Percentiles rank a stretch among this genome's conserved stretches.
These are phyloP conservation scores for Blastobotrys arbuscula DNA, from an alignment of 1,139 yeast genomes.

Conservation along the genomic window DNA sequence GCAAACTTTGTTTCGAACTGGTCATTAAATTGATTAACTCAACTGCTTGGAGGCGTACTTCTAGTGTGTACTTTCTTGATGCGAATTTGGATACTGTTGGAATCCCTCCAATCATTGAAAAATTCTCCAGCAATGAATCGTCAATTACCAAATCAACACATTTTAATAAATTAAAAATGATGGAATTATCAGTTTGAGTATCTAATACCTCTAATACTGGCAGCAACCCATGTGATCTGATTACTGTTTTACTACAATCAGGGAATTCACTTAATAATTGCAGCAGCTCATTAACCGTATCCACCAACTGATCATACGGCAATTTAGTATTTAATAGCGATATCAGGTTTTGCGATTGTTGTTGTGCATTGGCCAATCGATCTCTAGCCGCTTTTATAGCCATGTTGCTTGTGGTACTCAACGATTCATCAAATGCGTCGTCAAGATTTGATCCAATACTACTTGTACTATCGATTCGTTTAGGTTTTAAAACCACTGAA, in stretches of 20 bases:
- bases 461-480: neutral
- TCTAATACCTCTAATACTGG: slow-evolving; percentile 47
- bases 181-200: slow-evolving; percentile 30
- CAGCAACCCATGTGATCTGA: slow-evolving; percentile 47
- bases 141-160: slow-evolving; percentile 41
- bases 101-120: slow-evolving; percentile 54
- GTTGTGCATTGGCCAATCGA: slow-evolving; percentile 22
- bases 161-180: slow-evolving; percentile 41
- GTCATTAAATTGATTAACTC: slow-evolving; percentile 39
- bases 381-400: slow-evolving; percentile 26
- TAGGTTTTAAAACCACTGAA: slow-evolving; percentile 4
- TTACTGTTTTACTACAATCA: slow-evolving; percentile 28
- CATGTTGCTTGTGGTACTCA: slow-evolving; percentile 17
- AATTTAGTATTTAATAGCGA: slow-evolving; percentile 18
- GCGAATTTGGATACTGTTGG: slow-evolving; percentile 46
- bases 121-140: slow-evolving; percentile 42
- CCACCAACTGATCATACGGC: slow-evolving; percentile 12
- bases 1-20: slow-evolving; percentile 38
- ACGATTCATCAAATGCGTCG: slow-evolving; percentile 27
- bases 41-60: slow-evolving; percentile 43
- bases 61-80: slow-evolving; percentile 35
- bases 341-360: slow-evolving; percentile 20
- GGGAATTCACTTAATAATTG: slow-evolving; percentile 38
- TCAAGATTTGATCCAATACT: slow-evolving; percentile 13
- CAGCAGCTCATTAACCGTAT: slow-evolving; percentile 9